Evolutionary conservation across 75 land plant species (phyloP), one percentile per base, ranked within the genome.

Genomic region (Azolla pinnata): DNA sequence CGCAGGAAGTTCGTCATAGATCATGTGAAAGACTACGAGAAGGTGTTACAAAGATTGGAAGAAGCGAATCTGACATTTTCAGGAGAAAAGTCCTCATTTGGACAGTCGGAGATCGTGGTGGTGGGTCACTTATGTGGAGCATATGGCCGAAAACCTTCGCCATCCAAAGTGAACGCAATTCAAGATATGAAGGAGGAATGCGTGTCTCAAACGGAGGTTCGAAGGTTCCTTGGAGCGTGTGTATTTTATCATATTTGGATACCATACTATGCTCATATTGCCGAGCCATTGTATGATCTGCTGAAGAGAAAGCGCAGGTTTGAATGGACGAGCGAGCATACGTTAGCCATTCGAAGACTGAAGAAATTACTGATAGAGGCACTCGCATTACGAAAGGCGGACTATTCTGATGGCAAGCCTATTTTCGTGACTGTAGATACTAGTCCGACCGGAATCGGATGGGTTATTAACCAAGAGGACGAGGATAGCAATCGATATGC

Each of bases 371-470:
- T 62, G 64, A 12, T 18, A 1, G n/a, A 46, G 2, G 29, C 52
- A 27, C 64, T 33, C 27, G 49, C 48, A 19, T 29, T 62, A 12
- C 26, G 33, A 18, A 42, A 62, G 28, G 29, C 28, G 29, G 29
- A 49, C 30, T 62, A 47, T 10, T 0, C 27, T 1, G 25, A 19
- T 49, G 54, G 18, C 2, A 49, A 28, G 17, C 29, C 52, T 9
- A 49, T 62, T 0, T 30, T 62, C 27, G 32, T 62, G 1, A 62
- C 64, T 1, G 29, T 62, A 2, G 54, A 62, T 62, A 62, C 52
- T 27, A 46, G 49, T 4, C 4, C 49, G 4, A 46, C 17, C 21
- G 49, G 49, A 8, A 31, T 54, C 2, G 56, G 56, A 16, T 54
- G 56, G 56, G 56, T 16, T 4, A 54, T 8, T 24, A 28, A 28